phyloP scores from a whole-genome alignment of 1,284 basidiomycete species.

The Vanrija sp. region DNA sequence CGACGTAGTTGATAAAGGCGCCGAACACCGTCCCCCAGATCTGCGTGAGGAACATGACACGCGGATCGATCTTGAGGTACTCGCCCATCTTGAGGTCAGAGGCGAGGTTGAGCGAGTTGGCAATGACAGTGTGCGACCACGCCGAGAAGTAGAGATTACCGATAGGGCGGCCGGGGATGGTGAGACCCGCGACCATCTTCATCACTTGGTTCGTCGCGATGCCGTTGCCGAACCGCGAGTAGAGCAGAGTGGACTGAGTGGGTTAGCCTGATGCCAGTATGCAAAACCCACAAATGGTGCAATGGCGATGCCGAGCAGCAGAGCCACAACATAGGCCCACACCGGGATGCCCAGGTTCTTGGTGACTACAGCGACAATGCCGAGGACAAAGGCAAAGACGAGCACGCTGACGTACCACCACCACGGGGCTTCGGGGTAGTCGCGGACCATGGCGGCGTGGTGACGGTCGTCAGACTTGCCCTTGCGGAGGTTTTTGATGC shows the following conservation, averaged over 20 bases:
- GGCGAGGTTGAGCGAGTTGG: slow-evolving; percentile 17
- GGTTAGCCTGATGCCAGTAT: too few relatives aligned
- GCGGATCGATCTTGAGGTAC: slow-evolving; percentile 30
- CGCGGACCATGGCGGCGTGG: slow-evolving; percentile 41
- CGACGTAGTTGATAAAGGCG: slow-evolving; percentile 29
- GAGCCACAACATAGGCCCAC: slow-evolving; percentile 21
- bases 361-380: slow-evolving; percentile 22
- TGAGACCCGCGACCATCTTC: slow-evolving; percentile 25
- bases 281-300: too few relatives aligned
- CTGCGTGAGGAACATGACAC: slow-evolving; percentile 25
- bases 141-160: slow-evolving; percentile 26
- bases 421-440: slow-evolving; percentile 32
- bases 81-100: slow-evolving; percentile 24
- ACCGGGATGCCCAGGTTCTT: slow-evolving; percentile 22
- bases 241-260: slow-evolving; percentile 22
- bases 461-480: slow-evolving; percentile 59
- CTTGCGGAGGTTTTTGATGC: slow-evolving; percentile 54
- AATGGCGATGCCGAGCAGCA: slow-evolving; percentile 19
- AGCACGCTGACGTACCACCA: slow-evolving; percentile 33
- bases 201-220: slow-evolving; percentile 23
- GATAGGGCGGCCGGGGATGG: slow-evolving; percentile 22
- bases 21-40: slow-evolving; percentile 28
- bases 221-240: slow-evolving; percentile 22
- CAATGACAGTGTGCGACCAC: slow-evolving; percentile 23
- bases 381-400: slow-evolving; percentile 17